Evolutionary conservation across 179 eudicot genomes (phyloP), one percentile per base, ranked within the genome.

Genomic region (Pouteria campechiana): DNA sequence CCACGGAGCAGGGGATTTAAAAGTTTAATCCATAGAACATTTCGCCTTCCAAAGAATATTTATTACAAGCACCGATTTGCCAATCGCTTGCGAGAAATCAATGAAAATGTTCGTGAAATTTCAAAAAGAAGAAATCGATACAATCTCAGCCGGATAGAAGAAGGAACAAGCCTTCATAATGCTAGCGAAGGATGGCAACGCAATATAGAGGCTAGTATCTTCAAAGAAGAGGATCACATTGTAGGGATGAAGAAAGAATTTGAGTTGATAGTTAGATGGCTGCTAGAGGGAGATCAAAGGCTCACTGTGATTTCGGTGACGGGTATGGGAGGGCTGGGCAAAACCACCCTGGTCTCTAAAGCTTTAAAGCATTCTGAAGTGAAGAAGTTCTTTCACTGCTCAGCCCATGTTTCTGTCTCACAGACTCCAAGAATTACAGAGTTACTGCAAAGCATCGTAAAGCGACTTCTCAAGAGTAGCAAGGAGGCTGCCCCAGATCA

Each of bases 311-410:
- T 70, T 3, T 65, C 64, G 1, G 46, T 75, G 17, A 62, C 61
- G 3, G 82, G 75, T 13, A 71, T 75, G 82, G 78, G 78, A 17
- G 82, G 82, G 3, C 57, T 56, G 13, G 82, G 82, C 3, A 75
- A 75, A 41, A 75, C 82, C 14, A 75, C 82, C 19, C 17, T 75
- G 17, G 72, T 62, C 17, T 58, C 60, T 42, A 72, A 61, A 44
- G 60, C 72, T n/a, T 78, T 55, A 60, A 62, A 63, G 28, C 61
- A 65, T 18, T 61, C 46, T 5, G 31, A 12, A 13, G 36, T 55
- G 7, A 52, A 52, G 44, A 28, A 32, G 10, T 19, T 41, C n/a
- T 78, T 72, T 34, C 55, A 75, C 24, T 60, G 62, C 6, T 34
- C 33, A 43, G 76, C 74, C 1, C 75, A 81, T 81, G 58, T 78